Percentiles rank a stretch among this genome's conserved stretches.
phyloP scores from a whole-genome alignment of 1,284 basidiomycete genomes.

The Tilletia indica region DNA sequence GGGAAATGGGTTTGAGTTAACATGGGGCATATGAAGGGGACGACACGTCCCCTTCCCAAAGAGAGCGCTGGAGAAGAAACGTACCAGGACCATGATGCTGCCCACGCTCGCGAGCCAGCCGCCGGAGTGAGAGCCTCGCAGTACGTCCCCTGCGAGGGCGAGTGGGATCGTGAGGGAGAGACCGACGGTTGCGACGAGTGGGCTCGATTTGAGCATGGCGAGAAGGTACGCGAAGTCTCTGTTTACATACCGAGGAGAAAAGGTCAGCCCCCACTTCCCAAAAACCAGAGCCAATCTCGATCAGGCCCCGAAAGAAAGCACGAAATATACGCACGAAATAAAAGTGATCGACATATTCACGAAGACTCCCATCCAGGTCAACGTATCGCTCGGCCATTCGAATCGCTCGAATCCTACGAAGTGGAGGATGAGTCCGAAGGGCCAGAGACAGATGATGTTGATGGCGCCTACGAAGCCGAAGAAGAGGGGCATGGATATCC shows the following conservation, averaged over 20 bases:
- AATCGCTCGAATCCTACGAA: constrained; percentile 72
- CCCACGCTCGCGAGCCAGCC: constrained; percentile 37
- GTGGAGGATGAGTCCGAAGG: constrained; percentile 78
- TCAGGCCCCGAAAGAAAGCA: neutral
- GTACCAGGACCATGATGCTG: constrained; percentile 37
- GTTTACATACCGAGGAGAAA: neutral
- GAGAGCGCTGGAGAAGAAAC: neutral
- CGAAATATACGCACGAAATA: constrained; percentile 43
- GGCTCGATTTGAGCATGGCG: constrained; percentile 96
- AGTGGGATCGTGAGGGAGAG: constrained; percentile 91
- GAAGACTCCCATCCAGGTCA: constrained; percentile 68
- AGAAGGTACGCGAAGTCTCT: constrained; percentile 44
- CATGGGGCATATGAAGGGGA: neutral
- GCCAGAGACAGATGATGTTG: constrained; percentile 79
- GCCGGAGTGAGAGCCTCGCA: constrained; percentile 60
- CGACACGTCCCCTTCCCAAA: neutral
- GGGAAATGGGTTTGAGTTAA: neutral
- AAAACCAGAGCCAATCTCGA: no score
- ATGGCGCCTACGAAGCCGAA: constrained; percentile 72
- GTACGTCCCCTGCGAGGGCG: constrained; percentile 75
- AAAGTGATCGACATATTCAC: constrained; percentile 71
- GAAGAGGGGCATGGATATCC: constrained; percentile 60
- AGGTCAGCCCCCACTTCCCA: neutral
- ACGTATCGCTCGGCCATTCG: constrained; percentile 67
- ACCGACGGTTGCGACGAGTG: constrained; percentile 79